Evolutionary conservation across 2,329 filamentous ascomycete genomes (phyloP).

Genomic region (Aureobasidium sp.): DNA sequence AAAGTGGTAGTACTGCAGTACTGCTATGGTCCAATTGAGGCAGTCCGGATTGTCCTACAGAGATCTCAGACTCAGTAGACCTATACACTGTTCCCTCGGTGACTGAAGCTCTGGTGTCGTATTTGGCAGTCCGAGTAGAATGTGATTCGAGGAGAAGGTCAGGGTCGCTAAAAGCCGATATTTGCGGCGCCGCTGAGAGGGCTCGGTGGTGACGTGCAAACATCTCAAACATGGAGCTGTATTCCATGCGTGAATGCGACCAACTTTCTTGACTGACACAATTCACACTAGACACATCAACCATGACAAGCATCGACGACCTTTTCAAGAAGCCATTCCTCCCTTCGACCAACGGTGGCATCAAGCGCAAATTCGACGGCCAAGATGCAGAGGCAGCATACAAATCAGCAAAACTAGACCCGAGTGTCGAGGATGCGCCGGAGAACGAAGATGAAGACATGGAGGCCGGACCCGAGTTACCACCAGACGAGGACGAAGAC

Average conservation of each 20-base stretch:
- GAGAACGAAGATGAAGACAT: slow-evolving; percentile 31
- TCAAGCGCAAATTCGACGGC: slow-evolving; percentile 55
- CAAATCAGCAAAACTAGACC: slow-evolving; percentile 52
- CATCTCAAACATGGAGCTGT: neutral
- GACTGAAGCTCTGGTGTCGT: neutral
- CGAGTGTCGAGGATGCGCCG: slow-evolving; percentile 40
- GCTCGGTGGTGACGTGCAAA: neutral
- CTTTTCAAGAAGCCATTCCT: slow-evolving; percentile 53
- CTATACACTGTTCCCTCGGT: neutral
- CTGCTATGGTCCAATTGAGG: neutral
- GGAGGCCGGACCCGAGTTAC: slow-evolving; percentile 30
- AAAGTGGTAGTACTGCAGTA: neutral
- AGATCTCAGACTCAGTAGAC: too few species aligned
- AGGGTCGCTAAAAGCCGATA: neutral
- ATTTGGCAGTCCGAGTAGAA: neutral
- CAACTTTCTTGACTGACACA: neutral
- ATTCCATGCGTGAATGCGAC: neutral
- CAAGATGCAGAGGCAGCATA: slow-evolving; percentile 51
- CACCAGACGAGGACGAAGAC: slow-evolving; percentile 50
- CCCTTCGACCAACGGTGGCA: slow-evolving; percentile 26
- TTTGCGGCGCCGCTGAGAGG: neutral
- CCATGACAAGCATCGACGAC: slow-evolving; percentile 56
- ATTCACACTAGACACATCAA: neutral
- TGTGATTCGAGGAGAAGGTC: neutral
- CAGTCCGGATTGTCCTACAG: neutral